These are phyloP conservation scores for Colletotrichum neosansevieriae DNA, from an alignment of 2,329 filamentous ascomycete species.

Conservation along the genomic window DNA sequence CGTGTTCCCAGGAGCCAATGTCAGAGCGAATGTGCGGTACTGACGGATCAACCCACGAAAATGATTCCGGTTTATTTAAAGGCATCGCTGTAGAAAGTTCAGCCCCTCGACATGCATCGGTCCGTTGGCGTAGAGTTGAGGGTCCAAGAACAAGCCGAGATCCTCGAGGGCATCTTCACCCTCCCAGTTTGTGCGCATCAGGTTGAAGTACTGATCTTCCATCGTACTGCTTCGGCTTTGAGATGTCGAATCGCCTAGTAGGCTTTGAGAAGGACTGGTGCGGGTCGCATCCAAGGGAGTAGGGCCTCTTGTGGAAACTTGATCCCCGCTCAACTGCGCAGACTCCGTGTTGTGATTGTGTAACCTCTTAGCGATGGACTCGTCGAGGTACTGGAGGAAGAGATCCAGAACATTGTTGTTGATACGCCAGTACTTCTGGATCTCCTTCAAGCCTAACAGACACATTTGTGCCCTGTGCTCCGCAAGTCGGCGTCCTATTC, in stretches of 20 bases:
- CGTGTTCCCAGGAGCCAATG: too few species aligned
- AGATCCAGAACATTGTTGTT: constrained; percentile 55
- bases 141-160: constrained; percentile 50
- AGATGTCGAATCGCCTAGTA: not conserved
- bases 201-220: constrained; percentile 52
- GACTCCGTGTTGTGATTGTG: constrained; percentile 40
- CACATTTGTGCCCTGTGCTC: constrained; percentile 54
- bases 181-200: constrained; percentile 51
- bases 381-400: constrained; percentile 53
- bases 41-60: not conserved
- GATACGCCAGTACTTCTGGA: constrained; percentile 56
- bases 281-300: constrained; percentile 20
- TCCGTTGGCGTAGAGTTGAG: constrained; percentile 43
- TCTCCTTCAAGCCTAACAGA: constrained; percentile 52
- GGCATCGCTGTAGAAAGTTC: constrained; percentile 47
- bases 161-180: constrained; percentile 52
- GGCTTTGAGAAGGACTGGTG: not conserved
- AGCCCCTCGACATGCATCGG: constrained; percentile 47
- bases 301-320: not conserved
- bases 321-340: constrained; percentile 7
- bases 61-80: constrained; percentile 30
- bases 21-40: too few species aligned
- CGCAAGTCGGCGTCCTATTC: constrained; percentile 50
- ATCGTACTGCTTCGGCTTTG: constrained; percentile 45
- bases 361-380: constrained; percentile 52